Conservation (phyloP, 2,329 filamentous ascomycete genomes). For the Fusarium sp. region DNA sequence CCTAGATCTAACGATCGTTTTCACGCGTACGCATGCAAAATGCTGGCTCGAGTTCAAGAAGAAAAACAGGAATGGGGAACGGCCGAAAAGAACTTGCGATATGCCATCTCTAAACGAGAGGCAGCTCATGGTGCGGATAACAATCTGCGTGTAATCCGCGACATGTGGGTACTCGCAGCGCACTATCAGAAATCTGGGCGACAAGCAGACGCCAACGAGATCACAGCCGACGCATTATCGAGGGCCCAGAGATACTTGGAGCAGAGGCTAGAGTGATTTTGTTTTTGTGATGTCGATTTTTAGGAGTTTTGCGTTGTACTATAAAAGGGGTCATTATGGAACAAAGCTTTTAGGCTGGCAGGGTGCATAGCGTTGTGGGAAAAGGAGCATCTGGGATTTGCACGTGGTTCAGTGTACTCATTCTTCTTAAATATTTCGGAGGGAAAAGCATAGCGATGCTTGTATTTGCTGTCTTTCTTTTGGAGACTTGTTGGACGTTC, state of each 20-base stretch:
- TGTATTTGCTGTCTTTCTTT: conserved; percentile 15
- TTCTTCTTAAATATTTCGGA: not conserved
- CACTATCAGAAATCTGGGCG: conserved; percentile 50
- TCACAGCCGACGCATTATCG: conserved; percentile 49
- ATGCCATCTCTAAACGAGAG: conserved; percentile 51
- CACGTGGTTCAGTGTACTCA: not conserved
- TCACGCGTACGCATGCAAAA: conserved; percentile 54
- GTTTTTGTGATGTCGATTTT: not conserved
- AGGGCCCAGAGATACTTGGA: conserved; percentile 49
- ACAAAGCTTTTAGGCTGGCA: conserved; percentile 8
- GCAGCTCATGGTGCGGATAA: conserved; percentile 50
- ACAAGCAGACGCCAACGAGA: conserved; percentile 43
- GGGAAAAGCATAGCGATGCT: conserved; percentile 19
- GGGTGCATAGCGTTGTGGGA: conserved; percentile 8
- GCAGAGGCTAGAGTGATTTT: conserved; percentile 33
- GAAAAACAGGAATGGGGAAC: conserved; percentile 47
- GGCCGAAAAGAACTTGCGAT: conserved; percentile 50
- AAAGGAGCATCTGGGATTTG: conserved; percentile 7
- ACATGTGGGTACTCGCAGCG: conserved; percentile 54
- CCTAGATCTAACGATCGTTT: conserved; percentile 50
- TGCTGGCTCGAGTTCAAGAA: conserved; percentile 52
- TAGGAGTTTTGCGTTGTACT: conserved; percentile 5
- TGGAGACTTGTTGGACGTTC: conserved; percentile 27
- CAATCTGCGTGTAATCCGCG: conserved; percentile 52
- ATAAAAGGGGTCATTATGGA: conserved; percentile 3